A percentile compares a stretch with the other conserved stretches of the same genome.
Conservation (phyloP, 257 asterid genomes). For the Nicotiana undulata region DNA sequence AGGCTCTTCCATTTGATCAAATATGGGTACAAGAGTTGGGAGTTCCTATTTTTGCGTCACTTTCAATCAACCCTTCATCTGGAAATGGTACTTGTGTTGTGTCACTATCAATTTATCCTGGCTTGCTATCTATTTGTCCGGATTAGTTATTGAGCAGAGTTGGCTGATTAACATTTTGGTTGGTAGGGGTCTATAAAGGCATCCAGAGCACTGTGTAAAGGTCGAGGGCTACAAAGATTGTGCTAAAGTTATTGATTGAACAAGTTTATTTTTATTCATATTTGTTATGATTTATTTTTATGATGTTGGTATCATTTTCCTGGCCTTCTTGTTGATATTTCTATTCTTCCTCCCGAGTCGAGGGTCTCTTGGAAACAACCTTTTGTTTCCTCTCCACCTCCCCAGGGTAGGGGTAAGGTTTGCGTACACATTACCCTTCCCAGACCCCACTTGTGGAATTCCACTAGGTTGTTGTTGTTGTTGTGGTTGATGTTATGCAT, state of each 20-base stretch:
- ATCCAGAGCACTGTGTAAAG: not conserved
- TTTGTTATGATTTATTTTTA: not conserved
- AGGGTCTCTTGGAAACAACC: too few relatives aligned
- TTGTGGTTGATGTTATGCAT: not conserved
- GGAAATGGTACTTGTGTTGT: conserved; percentile 39
- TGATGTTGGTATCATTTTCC: not conserved
- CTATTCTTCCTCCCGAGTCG: too few relatives aligned
- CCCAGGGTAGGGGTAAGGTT: too few relatives aligned
- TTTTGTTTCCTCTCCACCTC: too few relatives aligned
- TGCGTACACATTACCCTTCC: too few relatives aligned
- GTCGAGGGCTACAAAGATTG: not conserved
- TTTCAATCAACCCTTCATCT: conserved; percentile 39
- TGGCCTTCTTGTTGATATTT: too few relatives aligned
- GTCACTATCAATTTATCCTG: not conserved
- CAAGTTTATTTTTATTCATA: not conserved
- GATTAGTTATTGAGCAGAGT: not conserved
- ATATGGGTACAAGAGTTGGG: conserved; percentile 72
- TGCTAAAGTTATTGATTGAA: not conserved
- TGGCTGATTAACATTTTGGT: not conserved
- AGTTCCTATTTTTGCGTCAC: conserved; percentile 82
- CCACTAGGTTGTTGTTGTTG: too few relatives aligned
- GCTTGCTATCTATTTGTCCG: not conserved
- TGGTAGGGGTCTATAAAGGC: not conserved
- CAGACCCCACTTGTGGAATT: too few relatives aligned
- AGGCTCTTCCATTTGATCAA: conserved; percentile 48